A percentile compares a stretch with the other conserved stretches of the same genome.
Evolutionary conservation across 2,329 filamentous ascomycete genomes (phyloP).

Genomic region (Phyllosticta ampelicida): DNA sequence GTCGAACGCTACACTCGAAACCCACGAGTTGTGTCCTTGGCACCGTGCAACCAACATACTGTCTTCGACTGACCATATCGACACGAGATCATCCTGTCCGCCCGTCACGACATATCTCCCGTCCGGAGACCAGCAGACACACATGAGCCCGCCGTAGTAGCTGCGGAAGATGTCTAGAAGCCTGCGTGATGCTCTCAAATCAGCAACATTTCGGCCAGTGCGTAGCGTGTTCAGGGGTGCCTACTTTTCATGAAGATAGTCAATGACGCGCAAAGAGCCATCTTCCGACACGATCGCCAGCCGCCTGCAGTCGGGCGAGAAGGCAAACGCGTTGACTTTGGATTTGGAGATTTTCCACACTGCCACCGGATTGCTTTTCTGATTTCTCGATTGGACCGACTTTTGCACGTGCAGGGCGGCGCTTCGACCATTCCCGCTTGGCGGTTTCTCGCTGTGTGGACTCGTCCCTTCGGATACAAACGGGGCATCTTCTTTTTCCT

Average conservation of each 20-base stretch:
- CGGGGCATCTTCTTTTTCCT: slow-evolving; percentile 82
- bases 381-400: slow-evolving; percentile 86
- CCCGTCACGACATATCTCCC: slow-evolving; percentile 92
- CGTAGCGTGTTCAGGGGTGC: slow-evolving; percentile 20
- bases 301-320: slow-evolving; percentile 80
- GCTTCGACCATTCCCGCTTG: slow-evolving; percentile 23
- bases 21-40: slow-evolving; percentile 93
- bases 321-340: slow-evolving; percentile 80
- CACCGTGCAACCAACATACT: slow-evolving; percentile 79
- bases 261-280: slow-evolving; percentile 77
- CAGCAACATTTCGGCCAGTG: slow-evolving; percentile 9
- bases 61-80: slow-evolving; percentile 87
- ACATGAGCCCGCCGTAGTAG: slow-evolving; percentile 88
- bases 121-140: slow-evolving; percentile 95
- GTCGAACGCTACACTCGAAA: slow-evolving; percentile 86
- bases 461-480: slow-evolving; percentile 53
- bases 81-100: slow-evolving; percentile 90
- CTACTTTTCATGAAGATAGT: slow-evolving; percentile 83
- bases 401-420: slow-evolving; percentile 63
- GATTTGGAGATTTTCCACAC: slow-evolving; percentile 90
- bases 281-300: slow-evolving; percentile 88
- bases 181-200: slow-evolving; percentile 34
- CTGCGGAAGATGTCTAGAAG: slow-evolving; percentile 79
- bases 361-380: slow-evolving; percentile 85
- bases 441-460: slow-evolving; percentile 11